Evolutionary conservation across 352 stramenopile genomes (phyloP).

Genomic region (Chrysophaeum taylorii): DNA sequence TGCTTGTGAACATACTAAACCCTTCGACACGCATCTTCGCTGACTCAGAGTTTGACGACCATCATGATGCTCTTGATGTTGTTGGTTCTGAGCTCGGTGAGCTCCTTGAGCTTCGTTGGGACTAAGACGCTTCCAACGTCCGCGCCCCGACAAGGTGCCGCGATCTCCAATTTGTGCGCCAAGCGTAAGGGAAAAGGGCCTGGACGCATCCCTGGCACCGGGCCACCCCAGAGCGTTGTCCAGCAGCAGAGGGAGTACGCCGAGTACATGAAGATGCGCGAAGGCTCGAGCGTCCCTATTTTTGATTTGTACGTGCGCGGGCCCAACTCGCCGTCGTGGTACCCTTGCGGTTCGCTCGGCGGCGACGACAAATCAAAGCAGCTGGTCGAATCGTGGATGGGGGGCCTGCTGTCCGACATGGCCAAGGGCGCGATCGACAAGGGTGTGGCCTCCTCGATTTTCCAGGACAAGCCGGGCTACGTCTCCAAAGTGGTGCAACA

Average conservation of each 20-base stretch:
- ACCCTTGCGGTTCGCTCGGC: constrained; percentile 2
- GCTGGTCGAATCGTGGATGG: neutral
- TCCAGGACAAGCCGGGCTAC: neutral
- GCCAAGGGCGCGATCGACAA: constrained; percentile 9
- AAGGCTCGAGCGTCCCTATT: neutral
- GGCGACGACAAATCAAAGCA: neutral
- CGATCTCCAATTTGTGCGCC: no score
- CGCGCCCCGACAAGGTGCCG: no score
- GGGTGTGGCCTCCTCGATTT: neutral
- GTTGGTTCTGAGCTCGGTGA: no score
- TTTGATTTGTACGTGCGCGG: neutral
- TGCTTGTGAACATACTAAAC: no score
- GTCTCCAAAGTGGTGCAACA: neutral
- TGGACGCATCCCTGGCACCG: neutral
- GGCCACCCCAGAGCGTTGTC: neutral
- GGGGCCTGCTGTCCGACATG: neutral
- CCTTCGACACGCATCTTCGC: no score
- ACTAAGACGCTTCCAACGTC: no score
- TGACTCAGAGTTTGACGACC: no score
- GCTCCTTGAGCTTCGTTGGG: no score
- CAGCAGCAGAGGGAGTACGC: constrained; percentile 1
- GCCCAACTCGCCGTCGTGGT: constrained; percentile 11
- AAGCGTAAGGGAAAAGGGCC: constrained; percentile 1
- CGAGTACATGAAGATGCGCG: neutral
- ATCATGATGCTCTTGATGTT: no score